A percentile compares a stretch with the other conserved stretches of the same genome.
These are phyloP conservation scores for Boletus semigastroideus DNA, from an alignment of 1,284 basidiomycete genomes.

Conservation along the genomic window DNA sequence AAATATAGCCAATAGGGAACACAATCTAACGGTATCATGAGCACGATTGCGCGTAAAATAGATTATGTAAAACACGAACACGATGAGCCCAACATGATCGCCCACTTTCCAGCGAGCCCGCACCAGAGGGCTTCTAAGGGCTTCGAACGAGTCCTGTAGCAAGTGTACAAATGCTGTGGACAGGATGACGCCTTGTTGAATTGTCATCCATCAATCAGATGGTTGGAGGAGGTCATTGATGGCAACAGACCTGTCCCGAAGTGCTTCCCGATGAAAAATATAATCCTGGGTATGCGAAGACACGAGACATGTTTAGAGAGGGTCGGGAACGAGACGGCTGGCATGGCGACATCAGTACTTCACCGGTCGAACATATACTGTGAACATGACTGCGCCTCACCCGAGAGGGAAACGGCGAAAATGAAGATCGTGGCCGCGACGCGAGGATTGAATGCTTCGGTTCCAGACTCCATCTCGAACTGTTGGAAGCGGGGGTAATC, in stretches of 20 bases:
- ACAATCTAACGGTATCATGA: constrained; percentile 42
- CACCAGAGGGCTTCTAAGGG: constrained; percentile 49
- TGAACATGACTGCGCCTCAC: constrained; percentile 13
- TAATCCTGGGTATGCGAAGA: constrained; percentile 58
- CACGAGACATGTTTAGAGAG: constrained; percentile 53
- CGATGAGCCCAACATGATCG: constrained; percentile 64
- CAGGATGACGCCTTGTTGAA: constrained; percentile 61
- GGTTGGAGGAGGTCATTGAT: not conserved
- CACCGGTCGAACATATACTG: not conserved
- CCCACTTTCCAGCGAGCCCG: constrained; percentile 47
- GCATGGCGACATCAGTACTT: constrained; percentile 1
- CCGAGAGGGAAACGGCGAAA: constrained; percentile 43
- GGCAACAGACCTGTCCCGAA: constrained; percentile 65
- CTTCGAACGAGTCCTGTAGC: constrained; percentile 70
- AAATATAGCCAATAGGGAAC: constrained; percentile 67
- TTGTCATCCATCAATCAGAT: constrained; percentile 1
- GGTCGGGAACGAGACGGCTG: constrained; percentile 69
- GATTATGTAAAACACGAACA: constrained; percentile 51
- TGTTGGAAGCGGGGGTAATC: not conserved
- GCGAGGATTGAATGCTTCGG: constrained; percentile 6
- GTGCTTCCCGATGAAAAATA: constrained; percentile 80
- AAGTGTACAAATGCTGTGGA: constrained; percentile 79
- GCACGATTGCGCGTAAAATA: not conserved
- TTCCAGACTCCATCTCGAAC: constrained; percentile 4
- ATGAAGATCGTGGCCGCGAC: constrained; percentile 40